These are phyloP conservation scores for Hericium rajendrae DNA, from an alignment of 768 basidiomycete species.

Conservation along the genomic window DNA sequence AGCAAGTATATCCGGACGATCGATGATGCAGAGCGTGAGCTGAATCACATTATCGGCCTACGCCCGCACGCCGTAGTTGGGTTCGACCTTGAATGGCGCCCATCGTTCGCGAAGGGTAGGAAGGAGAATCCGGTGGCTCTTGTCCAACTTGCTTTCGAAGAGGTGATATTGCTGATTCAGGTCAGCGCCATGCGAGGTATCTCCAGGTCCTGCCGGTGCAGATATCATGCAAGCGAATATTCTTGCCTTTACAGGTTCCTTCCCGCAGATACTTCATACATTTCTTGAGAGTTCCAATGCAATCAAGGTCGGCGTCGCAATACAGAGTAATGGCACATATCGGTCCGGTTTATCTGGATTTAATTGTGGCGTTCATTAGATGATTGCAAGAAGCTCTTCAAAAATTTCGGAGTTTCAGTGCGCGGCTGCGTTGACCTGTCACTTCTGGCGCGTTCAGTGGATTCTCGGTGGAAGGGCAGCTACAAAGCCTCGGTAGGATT, in stretches of 20 bases:
- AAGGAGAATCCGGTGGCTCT: conserved; percentile 62
- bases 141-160: conserved; percentile 55
- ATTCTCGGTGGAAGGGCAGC: conserved; percentile 62
- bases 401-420: conserved; percentile 30
- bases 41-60: neutral
- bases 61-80: conserved; percentile 30
- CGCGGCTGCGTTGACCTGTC: conserved; percentile 59
- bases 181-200: conserved; percentile 46
- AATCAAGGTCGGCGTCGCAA: conserved; percentile 64
- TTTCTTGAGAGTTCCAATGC: conserved; percentile 45
- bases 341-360: too few species aligned
- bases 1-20: neutral
- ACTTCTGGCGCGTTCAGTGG: conserved; percentile 59
- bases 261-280: conserved; percentile 29
- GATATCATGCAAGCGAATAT: neutral
- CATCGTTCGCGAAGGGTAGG: conserved; percentile 41
- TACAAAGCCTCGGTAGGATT: conserved; percentile 55
- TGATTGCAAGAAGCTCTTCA: conserved; percentile 59
- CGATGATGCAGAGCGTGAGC: neutral
- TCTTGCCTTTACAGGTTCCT: conserved; percentile 1
- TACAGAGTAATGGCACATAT: conserved; percentile 38
- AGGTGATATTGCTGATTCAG: conserved; percentile 55
- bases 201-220: neutral
- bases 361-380: conserved; percentile 26
- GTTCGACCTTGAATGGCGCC: conserved; percentile 78